Evolutionary conservation across 495 filamentous ascomycete species (phyloP), one percentile per base, ranked within the genome.

Genomic region (Pseudoneurospora amorphoporcata): DNA sequence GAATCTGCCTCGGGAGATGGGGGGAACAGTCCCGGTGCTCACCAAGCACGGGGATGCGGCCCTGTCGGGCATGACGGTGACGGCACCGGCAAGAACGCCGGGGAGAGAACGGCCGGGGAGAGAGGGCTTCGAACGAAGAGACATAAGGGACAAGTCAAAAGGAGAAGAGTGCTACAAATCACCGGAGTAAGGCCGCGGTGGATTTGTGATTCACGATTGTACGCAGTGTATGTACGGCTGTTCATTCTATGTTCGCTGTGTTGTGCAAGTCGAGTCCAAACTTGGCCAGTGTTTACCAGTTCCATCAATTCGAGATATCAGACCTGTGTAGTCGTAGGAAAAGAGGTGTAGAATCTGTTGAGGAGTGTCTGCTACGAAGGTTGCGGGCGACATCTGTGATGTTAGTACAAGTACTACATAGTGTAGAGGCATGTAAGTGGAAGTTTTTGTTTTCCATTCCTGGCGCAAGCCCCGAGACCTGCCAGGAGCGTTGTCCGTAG

Each of bases 121-220:
- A 42, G 58, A 37, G 23, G 35, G 12, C 68, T 47, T 72, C 75
- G 69, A 65, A 68, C 72, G 70, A 41, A 39, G 39, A 38, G 39
- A 38, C 38, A 37, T 43, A 37, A 17, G 38, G 45, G 70, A 32
- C 45, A 68, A 42, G 40, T 65, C 53, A 16, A 61, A 61, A 23
- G 45, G 53, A 68, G 69, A 72, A 71, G 65, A 39, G 61, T 71
- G 61, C 40, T 68, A 75, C 72, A 70, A 80, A 78, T 72, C 75
- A 73, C 80, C 80, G 80, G 79, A 79, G 77, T 76, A 80, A 71
- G 76, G 80, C 80, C 80, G 80, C 69, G 23, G 29, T 32, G 53
- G 12, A 61, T 35, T 61, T 61, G 53, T 61, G 72, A 29, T 37
- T 73, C 68, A 58, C 32, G 35, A 61, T 8, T 61, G 23, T 61